Conservation (phyloP, 2,329 filamentous ascomycete genomes). For the Fusarium caatingaense region DNA sequence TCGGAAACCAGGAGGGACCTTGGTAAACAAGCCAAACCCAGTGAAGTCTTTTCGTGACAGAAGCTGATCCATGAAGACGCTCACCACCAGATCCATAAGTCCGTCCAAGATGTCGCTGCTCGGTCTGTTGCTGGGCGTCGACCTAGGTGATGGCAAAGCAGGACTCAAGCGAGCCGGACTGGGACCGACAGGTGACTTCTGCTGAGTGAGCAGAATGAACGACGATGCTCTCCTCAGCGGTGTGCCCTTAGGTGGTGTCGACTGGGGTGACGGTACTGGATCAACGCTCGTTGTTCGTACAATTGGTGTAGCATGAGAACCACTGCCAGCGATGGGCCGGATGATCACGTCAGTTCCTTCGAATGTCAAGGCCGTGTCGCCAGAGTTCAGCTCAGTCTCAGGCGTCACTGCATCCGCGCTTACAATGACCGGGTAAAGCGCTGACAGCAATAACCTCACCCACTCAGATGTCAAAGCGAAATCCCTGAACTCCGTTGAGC, state of each 20-base stretch:
- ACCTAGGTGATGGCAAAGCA: constrained; percentile 53
- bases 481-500: constrained; percentile 82
- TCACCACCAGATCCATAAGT: constrained; percentile 80
- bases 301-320: constrained; percentile 73
- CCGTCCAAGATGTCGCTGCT: constrained; percentile 80
- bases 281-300: constrained; percentile 75
- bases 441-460: constrained; percentile 79
- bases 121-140: constrained; percentile 61
- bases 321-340: constrained; percentile 69
- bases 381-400: constrained; percentile 86
- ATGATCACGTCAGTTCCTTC: constrained; percentile 88
- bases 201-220: constrained; percentile 86
- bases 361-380: constrained; percentile 83
- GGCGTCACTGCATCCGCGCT: constrained; percentile 85
- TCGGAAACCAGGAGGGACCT: constrained; percentile 90
- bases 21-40: constrained; percentile 85
- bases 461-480: constrained; percentile 86
- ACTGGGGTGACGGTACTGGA: constrained; percentile 61
- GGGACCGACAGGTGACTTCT: constrained; percentile 67
- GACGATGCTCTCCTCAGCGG: constrained; percentile 85
- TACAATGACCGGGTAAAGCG: constrained; percentile 88
- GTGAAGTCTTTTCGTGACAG: constrained; percentile 89
- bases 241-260: constrained; percentile 64
- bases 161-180: constrained; percentile 71
- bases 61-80: constrained; percentile 87